Conservation (phyloP, 1,284 basidiomycete genomes). For the Boletus smithii region DNA sequence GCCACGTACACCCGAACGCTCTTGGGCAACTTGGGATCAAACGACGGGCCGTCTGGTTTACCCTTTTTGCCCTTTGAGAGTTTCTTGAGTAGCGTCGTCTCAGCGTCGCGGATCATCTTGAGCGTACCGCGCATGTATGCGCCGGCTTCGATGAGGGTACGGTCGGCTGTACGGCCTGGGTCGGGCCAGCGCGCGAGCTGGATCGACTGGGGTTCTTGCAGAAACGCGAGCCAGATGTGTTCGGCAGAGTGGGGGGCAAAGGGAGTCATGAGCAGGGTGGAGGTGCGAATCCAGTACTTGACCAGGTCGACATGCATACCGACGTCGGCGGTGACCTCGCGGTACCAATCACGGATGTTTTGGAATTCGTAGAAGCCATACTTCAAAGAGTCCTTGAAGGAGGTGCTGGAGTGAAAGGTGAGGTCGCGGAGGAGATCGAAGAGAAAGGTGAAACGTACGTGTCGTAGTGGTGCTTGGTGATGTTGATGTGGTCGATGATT, state of each 20-base stretch:
- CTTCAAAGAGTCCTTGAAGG: conserved; percentile 96
- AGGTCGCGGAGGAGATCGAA: not conserved
- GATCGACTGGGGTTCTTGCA: conserved; percentile 74
- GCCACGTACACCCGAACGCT: conserved; percentile 88
- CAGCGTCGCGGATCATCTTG: conserved; percentile 90
- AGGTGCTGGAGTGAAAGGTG: conserved; percentile 54
- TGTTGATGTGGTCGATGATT: conserved; percentile 81
- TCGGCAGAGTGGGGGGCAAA: conserved; percentile 96
- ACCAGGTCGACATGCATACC: conserved; percentile 88
- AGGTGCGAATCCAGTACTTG: conserved; percentile 78
- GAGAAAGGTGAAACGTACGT: conserved; percentile 50
- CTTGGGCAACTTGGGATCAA: conserved; percentile 84
- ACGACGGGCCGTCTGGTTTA: conserved; percentile 44
- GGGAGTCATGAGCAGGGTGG: conserved; percentile 80
- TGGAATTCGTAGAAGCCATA: conserved; percentile 96
- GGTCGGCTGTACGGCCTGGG: conserved; percentile 55
- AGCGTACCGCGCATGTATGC: conserved; percentile 83
- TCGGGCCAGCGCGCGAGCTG: conserved; percentile 83
- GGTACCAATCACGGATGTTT: conserved; percentile 92
- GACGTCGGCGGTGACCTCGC: conserved; percentile 83
- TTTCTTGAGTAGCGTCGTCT: conserved; percentile 76
- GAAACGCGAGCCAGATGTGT: conserved; percentile 80
- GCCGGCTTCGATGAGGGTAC: conserved; percentile 66
- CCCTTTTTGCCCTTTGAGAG: conserved; percentile 60
- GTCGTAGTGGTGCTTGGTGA: conserved; percentile 77